Evolutionary conservation across 1,284 basidiomycete species (phyloP).

Genomic region (Ceratobasidium papillatum): DNA sequence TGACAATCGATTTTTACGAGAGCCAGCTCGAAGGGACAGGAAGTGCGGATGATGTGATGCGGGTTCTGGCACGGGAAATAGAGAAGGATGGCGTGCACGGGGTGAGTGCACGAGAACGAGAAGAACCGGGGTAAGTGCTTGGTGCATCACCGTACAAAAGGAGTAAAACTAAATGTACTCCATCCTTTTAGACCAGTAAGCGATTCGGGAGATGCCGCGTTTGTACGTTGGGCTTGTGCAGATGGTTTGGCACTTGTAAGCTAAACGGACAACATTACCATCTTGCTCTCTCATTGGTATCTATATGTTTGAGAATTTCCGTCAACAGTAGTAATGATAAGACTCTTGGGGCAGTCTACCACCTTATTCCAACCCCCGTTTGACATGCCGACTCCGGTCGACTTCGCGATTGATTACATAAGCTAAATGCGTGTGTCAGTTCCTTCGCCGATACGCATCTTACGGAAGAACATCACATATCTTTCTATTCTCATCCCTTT

Average conservation of each 20-base stretch:
- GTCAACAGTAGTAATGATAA: background rate
- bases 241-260: slow-evolving; percentile 26
- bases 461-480: background rate
- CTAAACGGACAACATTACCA: background rate
- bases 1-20: slow-evolving; percentile 61
- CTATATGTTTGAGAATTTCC: background rate
- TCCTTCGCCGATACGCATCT: slow-evolving; percentile 10
- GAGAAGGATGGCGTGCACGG: slow-evolving; percentile 63
- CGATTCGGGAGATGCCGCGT: background rate
- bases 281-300: background rate
- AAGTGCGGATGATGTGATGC: slow-evolving; percentile 63
- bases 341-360: background rate
- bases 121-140: slow-evolving; percentile 30
- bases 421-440: slow-evolving; percentile 31
- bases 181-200: background rate
- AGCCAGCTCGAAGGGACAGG: slow-evolving; percentile 58
- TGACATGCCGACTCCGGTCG: background rate
- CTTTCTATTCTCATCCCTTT: slow-evolving; percentile 24
- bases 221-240: slow-evolving; percentile 31
- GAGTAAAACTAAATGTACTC: background rate
- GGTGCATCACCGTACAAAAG: background rate
- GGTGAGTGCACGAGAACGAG: slow-evolving; percentile 33
- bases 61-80: slow-evolving; percentile 62
- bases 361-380: background rate
- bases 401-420: slow-evolving; percentile 24